Conservation (phyloP, 139 green algal genomes). For the Chlorella sp. region DNA sequence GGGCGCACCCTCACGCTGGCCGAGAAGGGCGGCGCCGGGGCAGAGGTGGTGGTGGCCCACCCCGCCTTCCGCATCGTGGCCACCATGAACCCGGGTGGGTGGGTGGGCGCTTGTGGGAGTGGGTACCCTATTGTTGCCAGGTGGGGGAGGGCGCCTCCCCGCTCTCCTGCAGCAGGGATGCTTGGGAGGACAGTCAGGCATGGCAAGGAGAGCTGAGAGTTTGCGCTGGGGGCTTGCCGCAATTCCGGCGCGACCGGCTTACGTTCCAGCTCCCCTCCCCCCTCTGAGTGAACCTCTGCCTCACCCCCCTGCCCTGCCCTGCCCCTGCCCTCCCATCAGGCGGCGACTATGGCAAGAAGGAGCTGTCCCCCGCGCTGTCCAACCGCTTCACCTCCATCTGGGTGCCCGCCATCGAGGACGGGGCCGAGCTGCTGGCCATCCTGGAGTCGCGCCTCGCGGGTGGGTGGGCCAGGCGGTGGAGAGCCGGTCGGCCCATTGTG, state of each 20-base stretch:
- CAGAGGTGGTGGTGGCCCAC: slow-evolving; percentile 82
- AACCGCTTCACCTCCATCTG: slow-evolving; percentile 96
- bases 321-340: slow-evolving; percentile 42
- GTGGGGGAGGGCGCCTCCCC: no score
- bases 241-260: no score
- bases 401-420: slow-evolving; percentile 77
- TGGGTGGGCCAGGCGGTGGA: background rate
- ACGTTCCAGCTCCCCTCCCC: no score
- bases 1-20: slow-evolving; percentile 90
- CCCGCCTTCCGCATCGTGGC: slow-evolving; percentile 89
- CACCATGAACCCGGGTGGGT: slow-evolving; percentile 98
- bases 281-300: no score
- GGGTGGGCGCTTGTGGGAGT: background rate
- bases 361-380: slow-evolving; percentile 95
- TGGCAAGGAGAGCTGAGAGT: no score
- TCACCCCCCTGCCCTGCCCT: no score
- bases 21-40: slow-evolving; percentile 88
- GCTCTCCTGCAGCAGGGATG: no score
- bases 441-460: slow-evolving; percentile 41
- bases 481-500: background rate
- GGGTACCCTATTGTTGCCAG: no score
- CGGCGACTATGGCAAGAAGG: slow-evolving; percentile 96
- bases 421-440: slow-evolving; percentile 76
- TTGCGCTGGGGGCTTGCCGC: no score
- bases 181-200: no score